Percentiles rank a stretch among this genome's conserved stretches.
These are phyloP conservation scores for Penicillium flavigenum DNA, from an alignment of 495 filamentous ascomycete genomes.

Conservation along the genomic window DNA sequence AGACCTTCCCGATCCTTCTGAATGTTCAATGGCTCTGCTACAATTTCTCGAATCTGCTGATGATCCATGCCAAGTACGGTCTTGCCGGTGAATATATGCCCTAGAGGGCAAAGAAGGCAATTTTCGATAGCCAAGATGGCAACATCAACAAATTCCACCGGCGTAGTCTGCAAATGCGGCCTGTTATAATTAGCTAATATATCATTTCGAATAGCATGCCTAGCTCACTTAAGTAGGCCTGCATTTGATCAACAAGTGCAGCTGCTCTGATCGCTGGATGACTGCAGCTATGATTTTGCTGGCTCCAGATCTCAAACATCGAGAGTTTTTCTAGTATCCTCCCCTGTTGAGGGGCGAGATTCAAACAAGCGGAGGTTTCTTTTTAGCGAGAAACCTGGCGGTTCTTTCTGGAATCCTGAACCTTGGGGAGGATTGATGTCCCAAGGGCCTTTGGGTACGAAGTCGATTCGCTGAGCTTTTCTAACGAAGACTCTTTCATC, in stretches of 20 bases:
- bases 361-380: slow-evolving; percentile 1
- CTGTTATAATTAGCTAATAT: not conserved
- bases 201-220: not conserved
- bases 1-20: slow-evolving; percentile 18
- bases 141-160: slow-evolving; percentile 61
- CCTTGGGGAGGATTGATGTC: slow-evolving; percentile 36
- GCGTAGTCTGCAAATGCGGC: slow-evolving; percentile 46
- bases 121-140: not conserved
- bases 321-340: not conserved
- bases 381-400: slow-evolving; percentile 17
- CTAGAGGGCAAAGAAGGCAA: slow-evolving; percentile 1
- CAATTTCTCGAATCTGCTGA: slow-evolving; percentile 20
- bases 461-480: slow-evolving; percentile 46
- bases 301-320: not conserved
- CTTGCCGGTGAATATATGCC: slow-evolving; percentile 28
- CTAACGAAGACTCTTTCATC: slow-evolving; percentile 33
- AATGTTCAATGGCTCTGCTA: slow-evolving; percentile 18
- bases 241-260: slow-evolving; percentile 35
- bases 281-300: not conserved
- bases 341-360: not conserved
- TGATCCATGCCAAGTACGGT: slow-evolving; percentile 31
- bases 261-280: slow-evolving; percentile 17
- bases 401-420: slow-evolving; percentile 26
- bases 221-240: slow-evolving; percentile 38
- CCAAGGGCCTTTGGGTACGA: slow-evolving; percentile 43